Conservation (phyloP, 2,329 filamentous ascomycete species). For the Beauveria varroae region DNA sequence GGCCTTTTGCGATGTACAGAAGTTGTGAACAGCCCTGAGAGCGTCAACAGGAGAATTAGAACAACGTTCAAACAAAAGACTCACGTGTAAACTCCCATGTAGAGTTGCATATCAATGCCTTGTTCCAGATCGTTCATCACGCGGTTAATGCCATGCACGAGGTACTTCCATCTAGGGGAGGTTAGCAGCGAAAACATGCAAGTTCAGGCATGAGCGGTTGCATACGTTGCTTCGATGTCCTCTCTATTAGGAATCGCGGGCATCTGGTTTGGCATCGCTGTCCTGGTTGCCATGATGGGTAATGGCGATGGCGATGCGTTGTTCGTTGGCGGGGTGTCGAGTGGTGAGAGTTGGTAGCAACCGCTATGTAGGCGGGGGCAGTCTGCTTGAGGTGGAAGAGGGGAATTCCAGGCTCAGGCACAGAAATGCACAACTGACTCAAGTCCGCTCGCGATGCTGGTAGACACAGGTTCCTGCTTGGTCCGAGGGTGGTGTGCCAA, state of each 20-base stretch:
- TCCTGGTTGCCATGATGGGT: conserved; percentile 27
- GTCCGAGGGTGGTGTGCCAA: not conserved
- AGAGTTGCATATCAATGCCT: conserved; percentile 91
- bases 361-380: not conserved
- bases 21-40: conserved; percentile 84
- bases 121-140: conserved; percentile 91
- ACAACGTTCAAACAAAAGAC: conserved; percentile 9
- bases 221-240: conserved; percentile 48
- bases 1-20: conserved; percentile 96
- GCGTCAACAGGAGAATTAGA: conserved; percentile 26
- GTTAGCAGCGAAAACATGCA: conserved; percentile 18
- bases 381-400: not conserved
- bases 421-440: not conserved
- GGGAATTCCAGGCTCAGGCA: not conserved
- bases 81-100: conserved; percentile 95
- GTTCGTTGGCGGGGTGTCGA: not conserved
- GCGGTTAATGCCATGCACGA: conserved; percentile 79
- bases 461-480: not conserved
- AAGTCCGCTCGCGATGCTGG: not conserved
- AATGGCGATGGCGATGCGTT: not conserved
- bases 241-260: conserved; percentile 53
- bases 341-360: conserved; percentile 1
- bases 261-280: conserved; percentile 35
- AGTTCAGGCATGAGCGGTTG: not conserved
- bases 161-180: conserved; percentile 69